These are phyloP conservation scores for Leccinum rimulosum DNA, from an alignment of 768 basidiomycete species.

Conservation along the genomic window DNA sequence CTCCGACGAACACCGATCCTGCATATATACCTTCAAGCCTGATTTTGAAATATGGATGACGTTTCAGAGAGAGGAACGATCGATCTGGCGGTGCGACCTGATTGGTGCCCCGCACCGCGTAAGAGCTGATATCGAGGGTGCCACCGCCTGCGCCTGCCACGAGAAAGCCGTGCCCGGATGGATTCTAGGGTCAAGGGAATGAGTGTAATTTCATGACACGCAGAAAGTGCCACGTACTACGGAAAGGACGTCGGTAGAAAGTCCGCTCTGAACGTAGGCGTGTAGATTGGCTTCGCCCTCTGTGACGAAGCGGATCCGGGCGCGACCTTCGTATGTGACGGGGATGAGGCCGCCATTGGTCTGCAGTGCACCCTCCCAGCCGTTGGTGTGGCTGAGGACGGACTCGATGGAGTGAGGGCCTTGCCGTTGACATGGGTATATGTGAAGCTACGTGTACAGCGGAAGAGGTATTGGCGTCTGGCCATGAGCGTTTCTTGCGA, in stretches of 20 bases:
- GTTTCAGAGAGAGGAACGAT: conserved; percentile 32
- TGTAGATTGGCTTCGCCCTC: conserved; percentile 85
- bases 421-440: conserved; percentile 79
- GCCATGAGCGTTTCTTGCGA: no score
- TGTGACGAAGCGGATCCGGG: conserved; percentile 76
- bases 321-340: conserved; percentile 69
- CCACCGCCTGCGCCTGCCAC: conserved; percentile 86
- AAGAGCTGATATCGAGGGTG: conserved; percentile 78
- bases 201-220: not conserved
- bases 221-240: conserved; percentile 46
- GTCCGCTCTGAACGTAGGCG: conserved; percentile 73
- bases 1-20: conserved; percentile 80
- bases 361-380: conserved; percentile 76
- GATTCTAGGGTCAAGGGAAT: conserved; percentile 44
- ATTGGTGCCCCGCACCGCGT: conserved; percentile 65
- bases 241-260: conserved; percentile 76
- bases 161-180: conserved; percentile 73
- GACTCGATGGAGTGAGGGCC: conserved; percentile 63
- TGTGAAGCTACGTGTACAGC: conserved; percentile 68
- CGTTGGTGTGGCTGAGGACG: conserved; percentile 78
- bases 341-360: conserved; percentile 75
- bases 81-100: conserved; percentile 84
- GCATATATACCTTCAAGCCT: conserved; percentile 64
- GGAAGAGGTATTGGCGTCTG: conserved; percentile 55
- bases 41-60: conserved; percentile 1